Conservation (phyloP, 768 basidiomycete species). For the Mycena capillaripes region DNA sequence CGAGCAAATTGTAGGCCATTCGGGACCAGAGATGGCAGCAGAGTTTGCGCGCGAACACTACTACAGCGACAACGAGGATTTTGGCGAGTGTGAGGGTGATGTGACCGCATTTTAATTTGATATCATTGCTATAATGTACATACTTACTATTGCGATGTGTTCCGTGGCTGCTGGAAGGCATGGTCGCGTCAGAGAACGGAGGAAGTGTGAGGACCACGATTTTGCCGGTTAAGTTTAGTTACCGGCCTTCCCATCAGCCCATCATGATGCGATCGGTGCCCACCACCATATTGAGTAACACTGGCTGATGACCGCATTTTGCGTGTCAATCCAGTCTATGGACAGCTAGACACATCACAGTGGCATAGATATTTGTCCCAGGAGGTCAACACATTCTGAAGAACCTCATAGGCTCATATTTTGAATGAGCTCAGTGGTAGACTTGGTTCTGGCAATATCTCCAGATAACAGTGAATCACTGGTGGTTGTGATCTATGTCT, state of each 20-base stretch:
- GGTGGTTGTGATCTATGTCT: too few species aligned
- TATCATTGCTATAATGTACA: background rate
- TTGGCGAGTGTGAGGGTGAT: conserved; percentile 24
- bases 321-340: too few species aligned
- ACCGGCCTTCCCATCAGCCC: conserved; percentile 20
- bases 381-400: too few species aligned
- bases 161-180: background rate
- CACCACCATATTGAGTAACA: too few species aligned
- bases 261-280: conserved; percentile 29
- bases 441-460: too few species aligned
- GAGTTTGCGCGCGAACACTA: conserved; percentile 8
- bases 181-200: background rate
- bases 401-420: too few species aligned
- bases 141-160: conserved; percentile 8
- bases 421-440: too few species aligned
- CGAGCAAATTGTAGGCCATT: background rate
- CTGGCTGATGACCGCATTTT: too few species aligned
- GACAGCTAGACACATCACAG: too few species aligned
- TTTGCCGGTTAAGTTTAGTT: conserved; percentile 27
- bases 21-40: conserved; percentile 3
- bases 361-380: too few species aligned
- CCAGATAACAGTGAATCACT: too few species aligned
- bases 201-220: conserved; percentile 12
- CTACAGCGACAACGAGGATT: too few species aligned
- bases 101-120: conserved; percentile 7